Evolutionary conservation across 2,329 filamentous ascomycete species (phyloP).

Genomic region (Colletotrichum sp.): DNA sequence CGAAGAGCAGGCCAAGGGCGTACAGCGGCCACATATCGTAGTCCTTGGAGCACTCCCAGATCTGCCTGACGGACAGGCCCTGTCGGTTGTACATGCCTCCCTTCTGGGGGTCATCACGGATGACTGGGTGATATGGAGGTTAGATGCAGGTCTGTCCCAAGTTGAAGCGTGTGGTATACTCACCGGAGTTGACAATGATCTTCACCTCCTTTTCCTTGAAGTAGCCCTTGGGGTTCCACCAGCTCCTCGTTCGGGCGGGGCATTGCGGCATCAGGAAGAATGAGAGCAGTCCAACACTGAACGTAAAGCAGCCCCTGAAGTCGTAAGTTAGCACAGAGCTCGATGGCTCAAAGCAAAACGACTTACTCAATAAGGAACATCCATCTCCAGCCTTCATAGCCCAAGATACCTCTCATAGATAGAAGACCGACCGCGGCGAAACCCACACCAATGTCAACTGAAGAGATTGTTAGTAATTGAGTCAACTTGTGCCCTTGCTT

Average conservation of each 20-base stretch:
- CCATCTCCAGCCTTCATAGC: slow-evolving; percentile 63
- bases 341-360: rapidly evolving
- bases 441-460: slow-evolving; percentile 51
- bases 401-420: slow-evolving; percentile 55
- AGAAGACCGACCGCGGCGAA: slow-evolving; percentile 63
- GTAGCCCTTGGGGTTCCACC: slow-evolving; percentile 57
- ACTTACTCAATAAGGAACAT: slow-evolving; percentile 49
- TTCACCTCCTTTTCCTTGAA: slow-evolving; percentile 61
- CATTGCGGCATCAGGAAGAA: slow-evolving; percentile 35
- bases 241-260: slow-evolving; percentile 44
- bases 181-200: slow-evolving; percentile 62
- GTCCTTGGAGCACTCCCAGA: slow-evolving; percentile 55
- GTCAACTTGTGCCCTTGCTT: no score
- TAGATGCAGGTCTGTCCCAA: neutral
- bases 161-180: rapidly evolving
- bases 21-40: slow-evolving; percentile 64
- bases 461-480: no score
- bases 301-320: slow-evolving; percentile 34
- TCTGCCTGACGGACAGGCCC: slow-evolving; percentile 50
- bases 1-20: slow-evolving; percentile 49
- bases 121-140: slow-evolving; percentile 33
- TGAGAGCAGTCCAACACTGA: slow-evolving; percentile 49
- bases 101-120: slow-evolving; percentile 61
- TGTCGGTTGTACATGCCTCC: slow-evolving; percentile 64
- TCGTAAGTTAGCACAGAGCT: slow-evolving; percentile 9